Evolutionary conservation across 1,284 basidiomycete genomes (phyloP).

Genomic region (Cryptococcus hybrid): DNA sequence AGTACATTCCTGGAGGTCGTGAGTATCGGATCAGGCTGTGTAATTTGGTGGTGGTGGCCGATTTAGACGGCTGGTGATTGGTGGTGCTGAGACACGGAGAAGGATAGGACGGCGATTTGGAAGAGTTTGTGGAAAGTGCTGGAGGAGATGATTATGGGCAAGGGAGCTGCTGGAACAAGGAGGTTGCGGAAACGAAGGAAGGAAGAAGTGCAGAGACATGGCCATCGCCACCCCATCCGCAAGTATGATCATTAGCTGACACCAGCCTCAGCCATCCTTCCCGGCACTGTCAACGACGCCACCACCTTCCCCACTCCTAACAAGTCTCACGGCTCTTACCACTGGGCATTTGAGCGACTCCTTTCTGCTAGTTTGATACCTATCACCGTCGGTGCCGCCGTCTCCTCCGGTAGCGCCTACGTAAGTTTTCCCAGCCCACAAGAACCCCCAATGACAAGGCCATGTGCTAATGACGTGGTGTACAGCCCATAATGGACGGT

Average conservation of each 20-base stretch:
- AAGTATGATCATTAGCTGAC: not conserved
- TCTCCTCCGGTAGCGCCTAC: constrained; percentile 64
- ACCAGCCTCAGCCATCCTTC: constrained; percentile 69
- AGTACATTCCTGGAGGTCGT: constrained; percentile 51
- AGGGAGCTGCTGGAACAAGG: not conserved
- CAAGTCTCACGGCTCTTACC: constrained; percentile 85
- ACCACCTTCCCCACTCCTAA: constrained; percentile 80
- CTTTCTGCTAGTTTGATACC: constrained; percentile 86
- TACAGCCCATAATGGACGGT: constrained; percentile 77
- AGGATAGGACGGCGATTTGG: no score
- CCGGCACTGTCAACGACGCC: constrained; percentile 95
- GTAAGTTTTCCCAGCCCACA: constrained; percentile 34
- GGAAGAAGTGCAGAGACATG: not conserved
- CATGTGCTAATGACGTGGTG: not conserved
- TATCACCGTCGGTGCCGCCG: constrained; percentile 76
- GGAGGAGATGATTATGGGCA: not conserved
- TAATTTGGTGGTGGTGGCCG: not conserved
- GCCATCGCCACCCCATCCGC: not conserved
- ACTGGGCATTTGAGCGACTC: constrained; percentile 96
- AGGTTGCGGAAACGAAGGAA: not conserved
- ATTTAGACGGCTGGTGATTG: not conserved
- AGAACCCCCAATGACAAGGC: not conserved
- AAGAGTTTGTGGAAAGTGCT: no score
- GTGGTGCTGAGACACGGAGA: no score
- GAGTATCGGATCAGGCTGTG: constrained; percentile 22